phyloP scores from a whole-genome alignment of 1,139 yeast genomes.

The Blastobotrys aristatus region DNA sequence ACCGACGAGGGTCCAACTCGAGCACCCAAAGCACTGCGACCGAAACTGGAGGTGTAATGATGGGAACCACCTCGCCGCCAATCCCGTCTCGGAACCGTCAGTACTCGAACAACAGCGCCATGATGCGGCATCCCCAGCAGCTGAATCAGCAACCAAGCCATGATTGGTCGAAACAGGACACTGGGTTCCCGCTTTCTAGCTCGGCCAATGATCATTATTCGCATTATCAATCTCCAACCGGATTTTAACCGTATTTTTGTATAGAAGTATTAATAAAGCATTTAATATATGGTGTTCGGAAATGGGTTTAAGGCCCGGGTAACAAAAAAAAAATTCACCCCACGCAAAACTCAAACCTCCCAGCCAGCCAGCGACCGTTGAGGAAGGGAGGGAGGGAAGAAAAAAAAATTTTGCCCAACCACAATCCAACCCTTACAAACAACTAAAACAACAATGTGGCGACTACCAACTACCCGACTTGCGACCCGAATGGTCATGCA shows the following conservation, averaged over 20 bases:
- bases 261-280: too few species aligned
- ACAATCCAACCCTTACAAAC: too few species aligned
- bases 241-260: slow-evolving; percentile 3
- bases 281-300: too few species aligned
- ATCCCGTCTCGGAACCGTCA: not conserved
- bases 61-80: not conserved
- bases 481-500: slow-evolving; percentile 11
- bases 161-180: slow-evolving; percentile 8
- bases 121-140: not conserved
- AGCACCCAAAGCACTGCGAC: not conserved
- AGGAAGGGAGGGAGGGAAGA: too few species aligned
- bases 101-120: not conserved
- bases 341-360: too few species aligned
- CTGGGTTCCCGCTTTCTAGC: slow-evolving; percentile 6
- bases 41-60: not conserved
- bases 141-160: not conserved
- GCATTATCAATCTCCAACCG: slow-evolving; percentile 7
- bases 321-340: too few species aligned
- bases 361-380: too few species aligned
- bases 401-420: too few species aligned
- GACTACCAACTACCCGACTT: slow-evolving; percentile 11
- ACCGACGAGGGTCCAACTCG: slow-evolving; percentile 3
- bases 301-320: too few species aligned
- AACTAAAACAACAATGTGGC: slow-evolving; percentile 10
- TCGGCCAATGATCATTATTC: slow-evolving; percentile 7